These are phyloP conservation scores for Mimosa bimucronata DNA, from an alignment of 306 rosid species.

Conservation along the genomic window DNA sequence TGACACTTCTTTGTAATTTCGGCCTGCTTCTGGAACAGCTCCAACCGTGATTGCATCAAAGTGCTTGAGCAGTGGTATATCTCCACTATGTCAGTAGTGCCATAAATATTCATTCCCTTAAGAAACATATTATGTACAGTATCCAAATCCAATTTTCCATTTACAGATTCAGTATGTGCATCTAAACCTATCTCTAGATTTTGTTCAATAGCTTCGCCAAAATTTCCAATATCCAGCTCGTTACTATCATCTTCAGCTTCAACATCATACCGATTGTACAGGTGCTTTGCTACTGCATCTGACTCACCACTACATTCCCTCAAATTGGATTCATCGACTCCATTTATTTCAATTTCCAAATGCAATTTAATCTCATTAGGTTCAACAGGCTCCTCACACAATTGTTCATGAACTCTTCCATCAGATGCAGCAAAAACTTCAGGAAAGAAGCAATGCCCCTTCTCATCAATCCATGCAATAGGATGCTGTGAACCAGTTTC, in stretches of 20 bases:
- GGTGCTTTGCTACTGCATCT: conserved; percentile 50
- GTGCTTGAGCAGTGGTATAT: conserved; percentile 50
- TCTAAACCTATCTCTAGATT: conserved; percentile 44
- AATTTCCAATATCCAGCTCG: conserved; percentile 38
- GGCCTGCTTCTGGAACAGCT: conserved; percentile 78
- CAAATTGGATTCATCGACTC: conserved; percentile 48
- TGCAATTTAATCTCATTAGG: conserved; percentile 67
- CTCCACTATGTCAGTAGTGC: conserved; percentile 52
- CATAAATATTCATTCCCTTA: conserved; percentile 51
- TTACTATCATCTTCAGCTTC: conserved; percentile 71
- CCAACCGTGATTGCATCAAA: conserved; percentile 57
- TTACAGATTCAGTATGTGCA: conserved; percentile 41
- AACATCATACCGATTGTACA: conserved; percentile 38
- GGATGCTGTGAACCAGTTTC: conserved; percentile 67
- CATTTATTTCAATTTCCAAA: conserved; percentile 83
- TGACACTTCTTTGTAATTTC: conserved; percentile 62
- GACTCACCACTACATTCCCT: conserved; percentile 86
- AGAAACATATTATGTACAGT: conserved; percentile 65
- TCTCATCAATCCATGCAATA: conserved; percentile 92
- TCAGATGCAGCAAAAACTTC: conserved; percentile 54
- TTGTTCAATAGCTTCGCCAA: conserved; percentile 47
- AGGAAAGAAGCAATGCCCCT: conserved; percentile 85
- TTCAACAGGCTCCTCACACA: conserved; percentile 40
- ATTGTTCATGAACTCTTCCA: conserved; percentile 37
- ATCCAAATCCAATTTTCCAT: conserved; percentile 51